A percentile compares a stretch with the other conserved stretches of the same genome.
Evolutionary conservation across 345 rosid genomes (phyloP).

Genomic region (Sonneratia caseolaris): DNA sequence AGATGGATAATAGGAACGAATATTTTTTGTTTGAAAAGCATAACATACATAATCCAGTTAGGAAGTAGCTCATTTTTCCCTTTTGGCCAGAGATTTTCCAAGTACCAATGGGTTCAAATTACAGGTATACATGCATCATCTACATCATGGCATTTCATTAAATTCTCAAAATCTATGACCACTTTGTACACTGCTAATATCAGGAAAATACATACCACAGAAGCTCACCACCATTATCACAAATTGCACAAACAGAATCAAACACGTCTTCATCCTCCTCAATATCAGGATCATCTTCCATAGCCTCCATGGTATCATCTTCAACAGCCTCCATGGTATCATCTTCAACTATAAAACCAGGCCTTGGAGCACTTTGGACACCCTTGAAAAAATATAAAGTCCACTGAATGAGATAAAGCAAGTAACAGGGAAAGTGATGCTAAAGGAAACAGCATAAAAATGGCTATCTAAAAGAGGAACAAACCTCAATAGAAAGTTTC

Average conservation of each 20-base stretch:
- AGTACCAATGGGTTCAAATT: neutral
- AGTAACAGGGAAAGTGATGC: constrained; percentile 1
- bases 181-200: neutral
- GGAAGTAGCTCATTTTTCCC: neutral
- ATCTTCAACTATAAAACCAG: constrained; percentile 62
- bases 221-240: constrained; percentile 79
- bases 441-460: neutral
- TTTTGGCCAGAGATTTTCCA: neutral
- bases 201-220: constrained; percentile 44
- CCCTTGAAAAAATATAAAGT: constrained; percentile 28
- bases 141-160: neutral
- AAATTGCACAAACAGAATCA: constrained; percentile 74
- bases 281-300: constrained; percentile 28
- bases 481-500: constrained; percentile 50
- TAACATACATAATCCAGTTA: too few relatives aligned
- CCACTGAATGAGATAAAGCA: constrained; percentile 11
- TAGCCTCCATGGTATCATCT: constrained; percentile 34
- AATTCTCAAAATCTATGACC: neutral
- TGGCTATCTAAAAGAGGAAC: constrained; percentile 7
- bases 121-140: neutral
- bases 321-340: constrained; percentile 38
- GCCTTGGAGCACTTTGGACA: constrained; percentile 17
- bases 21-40: neutral
- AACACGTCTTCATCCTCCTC: constrained; percentile 31
- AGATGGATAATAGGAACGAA: neutral